These are phyloP conservation scores for Hypoxylon sp. DNA, from an alignment of 2,329 filamentous ascomycete genomes.

Conservation along the genomic window DNA sequence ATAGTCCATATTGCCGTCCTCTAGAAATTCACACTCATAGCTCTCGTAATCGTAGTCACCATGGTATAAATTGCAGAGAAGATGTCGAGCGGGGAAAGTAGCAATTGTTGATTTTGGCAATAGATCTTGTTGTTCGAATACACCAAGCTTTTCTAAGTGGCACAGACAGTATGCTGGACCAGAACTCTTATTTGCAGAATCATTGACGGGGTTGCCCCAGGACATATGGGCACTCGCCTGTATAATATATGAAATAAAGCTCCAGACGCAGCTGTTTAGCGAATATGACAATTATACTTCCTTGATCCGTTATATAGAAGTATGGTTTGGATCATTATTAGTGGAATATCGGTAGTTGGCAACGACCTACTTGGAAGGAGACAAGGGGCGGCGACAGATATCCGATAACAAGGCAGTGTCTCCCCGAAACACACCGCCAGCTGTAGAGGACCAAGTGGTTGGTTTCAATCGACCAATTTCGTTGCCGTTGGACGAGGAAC, in stretches of 20 bases:
- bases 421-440: background rate
- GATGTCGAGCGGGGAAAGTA: conserved; percentile 21
- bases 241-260: conserved; percentile 29
- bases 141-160: background rate
- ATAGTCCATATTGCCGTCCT: conserved; percentile 1
- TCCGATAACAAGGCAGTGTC: background rate
- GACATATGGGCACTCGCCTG: conserved; percentile 39
- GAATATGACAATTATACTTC: conserved; percentile 30
- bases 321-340: conserved; percentile 36
- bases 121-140: conserved; percentile 12
- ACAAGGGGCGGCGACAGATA: background rate
- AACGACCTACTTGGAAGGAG: background rate
- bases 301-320: conserved; percentile 35
- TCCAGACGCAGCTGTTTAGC: conserved; percentile 20
- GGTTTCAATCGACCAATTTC: conserved; percentile 4
- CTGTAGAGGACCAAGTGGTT: background rate
- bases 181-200: conserved; percentile 30
- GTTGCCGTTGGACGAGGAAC: conserved; percentile 16
- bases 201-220: conserved; percentile 2
- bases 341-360: conserved; percentile 21
- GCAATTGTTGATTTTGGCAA: conserved; percentile 32
- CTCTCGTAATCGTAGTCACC: conserved; percentile 3
- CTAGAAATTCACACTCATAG: background rate
- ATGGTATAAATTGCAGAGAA: conserved; percentile 22
- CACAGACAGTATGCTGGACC: conserved; percentile 36